Evolutionary conservation across 2,329 filamentous ascomycete genomes (phyloP), one percentile per base, ranked within the genome.

Genomic region (Thermomyces lanuginosus): DNA sequence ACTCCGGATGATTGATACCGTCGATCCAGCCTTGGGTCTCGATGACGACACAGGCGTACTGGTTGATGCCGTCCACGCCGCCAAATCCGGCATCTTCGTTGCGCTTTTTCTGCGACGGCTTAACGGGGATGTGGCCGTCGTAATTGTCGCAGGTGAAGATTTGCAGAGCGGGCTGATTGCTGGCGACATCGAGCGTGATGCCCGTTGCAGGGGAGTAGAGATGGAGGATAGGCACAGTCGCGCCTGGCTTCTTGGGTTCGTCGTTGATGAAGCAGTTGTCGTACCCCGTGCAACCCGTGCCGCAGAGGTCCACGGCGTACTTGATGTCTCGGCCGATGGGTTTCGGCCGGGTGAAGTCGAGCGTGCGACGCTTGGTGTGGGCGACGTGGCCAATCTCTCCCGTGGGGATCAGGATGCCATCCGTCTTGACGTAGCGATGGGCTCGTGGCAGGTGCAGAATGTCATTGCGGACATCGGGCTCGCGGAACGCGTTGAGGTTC

Each of bases 21-120:
- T 92, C 84, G 45, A 93, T 92, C 69, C 73, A 93, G 50, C 89
- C 83, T 62, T 93, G 71, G 8, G 89, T 80, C 58, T 93, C 86
- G 52, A 93, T 67, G 25, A 92, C 86, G 14, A 92, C 46, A 52
- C 86, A 93, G 16, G 81, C 83, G 45, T 83, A 81, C 59, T 84
- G 35, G 47, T 61, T 39, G 47, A 67, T 41, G 58, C 49, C 40
- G 48, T 44, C 49, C 36, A 45, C 57, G 38, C 51, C 41, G 6
- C 55, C 48, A 21, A 63, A 58, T n/a, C 59, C 60, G 36, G 63
- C 62, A n/a, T 61, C 61, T 56, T 66, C 63, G 30, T 67, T 71
- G 11, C 66, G 62, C 28, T 57, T 49, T 26, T 46, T 48, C 43
- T 51, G 54, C 10, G 50, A 57, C 28, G 43, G 31, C 41, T 55